A percentile compares a stretch with the other conserved stretches of the same genome.
Conservation (phyloP, 148 eudicot species). For the Rheum nobile region DNA sequence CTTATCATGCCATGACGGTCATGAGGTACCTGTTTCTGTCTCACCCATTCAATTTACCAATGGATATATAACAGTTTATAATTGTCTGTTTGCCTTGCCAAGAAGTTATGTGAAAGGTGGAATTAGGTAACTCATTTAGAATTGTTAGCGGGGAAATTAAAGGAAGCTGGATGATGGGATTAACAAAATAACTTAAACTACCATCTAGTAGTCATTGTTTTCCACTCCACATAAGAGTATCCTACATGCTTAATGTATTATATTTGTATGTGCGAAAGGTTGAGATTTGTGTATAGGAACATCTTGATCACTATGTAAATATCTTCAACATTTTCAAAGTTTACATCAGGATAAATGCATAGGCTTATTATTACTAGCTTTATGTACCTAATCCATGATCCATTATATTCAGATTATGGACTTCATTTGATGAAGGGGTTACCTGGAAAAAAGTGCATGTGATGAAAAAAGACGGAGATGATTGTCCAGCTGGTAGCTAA, state of each 20-base stretch:
- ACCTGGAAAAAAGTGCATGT: not conserved
- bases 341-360: not conserved
- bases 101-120: not conserved
- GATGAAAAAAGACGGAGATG: not conserved
- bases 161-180: not conserved
- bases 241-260: not conserved
- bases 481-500: not conserved
- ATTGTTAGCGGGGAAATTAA: not conserved
- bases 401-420: not conserved
- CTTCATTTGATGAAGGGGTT: not conserved
- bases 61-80: not conserved
- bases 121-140: not conserved
- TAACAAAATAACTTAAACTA: not conserved
- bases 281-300: not conserved
- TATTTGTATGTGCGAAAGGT: not conserved
- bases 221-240: not conserved
- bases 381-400: not conserved
- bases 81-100: not conserved
- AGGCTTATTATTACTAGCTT: not conserved
- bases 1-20: slow-evolving; percentile 91
- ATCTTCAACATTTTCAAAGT: not conserved
- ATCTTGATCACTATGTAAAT: not conserved
- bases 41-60: not conserved
- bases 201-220: not conserved
- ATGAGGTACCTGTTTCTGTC: slow-evolving; percentile 49